Conservation (phyloP, 768 basidiomycete genomes). For the Suillus subaureus region DNA sequence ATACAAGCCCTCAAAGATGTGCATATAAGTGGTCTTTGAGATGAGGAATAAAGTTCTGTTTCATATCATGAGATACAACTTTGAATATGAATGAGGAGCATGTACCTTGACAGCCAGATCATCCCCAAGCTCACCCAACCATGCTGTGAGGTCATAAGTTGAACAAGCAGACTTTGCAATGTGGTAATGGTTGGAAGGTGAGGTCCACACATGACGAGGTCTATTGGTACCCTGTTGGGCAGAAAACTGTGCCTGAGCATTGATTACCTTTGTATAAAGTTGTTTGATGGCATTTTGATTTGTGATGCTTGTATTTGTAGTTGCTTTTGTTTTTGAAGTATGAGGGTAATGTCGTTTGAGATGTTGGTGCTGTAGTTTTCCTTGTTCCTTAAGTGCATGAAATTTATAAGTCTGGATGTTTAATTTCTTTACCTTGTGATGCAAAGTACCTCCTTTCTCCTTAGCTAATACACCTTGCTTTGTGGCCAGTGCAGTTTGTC, state of each 20-base stretch:
- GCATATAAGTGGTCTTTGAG: constrained; percentile 17
- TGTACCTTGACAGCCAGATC: constrained; percentile 30
- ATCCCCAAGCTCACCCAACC: not conserved
- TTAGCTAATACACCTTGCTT: not conserved
- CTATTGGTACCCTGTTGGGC: not conserved
- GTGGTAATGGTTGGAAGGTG: constrained; percentile 19
- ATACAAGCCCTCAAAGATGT: constrained; percentile 1
- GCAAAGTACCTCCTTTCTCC: not conserved
- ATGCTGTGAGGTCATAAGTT: constrained; percentile 19
- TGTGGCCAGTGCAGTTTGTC: too few species aligned
- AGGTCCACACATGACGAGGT: not conserved
- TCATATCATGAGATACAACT: not conserved
- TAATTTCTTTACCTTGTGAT: constrained; percentile 7
- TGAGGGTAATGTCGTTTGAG: constrained; percentile 38
- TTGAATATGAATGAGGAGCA: not conserved
- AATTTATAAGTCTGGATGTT: constrained; percentile 15
- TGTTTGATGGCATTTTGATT: constrained; percentile 19
- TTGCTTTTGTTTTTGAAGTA: constrained; percentile 35
- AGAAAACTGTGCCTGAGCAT: not conserved
- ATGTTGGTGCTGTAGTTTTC: constrained; percentile 37
- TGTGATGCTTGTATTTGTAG: constrained; percentile 29
- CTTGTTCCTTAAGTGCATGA: constrained; percentile 27
- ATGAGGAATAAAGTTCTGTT: constrained; percentile 33
- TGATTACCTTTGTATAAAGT: constrained; percentile 19
- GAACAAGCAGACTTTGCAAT: constrained; percentile 19